phyloP scores from a whole-genome alignment of 768 basidiomycete genomes.

The Kwoniella dendrophila region DNA sequence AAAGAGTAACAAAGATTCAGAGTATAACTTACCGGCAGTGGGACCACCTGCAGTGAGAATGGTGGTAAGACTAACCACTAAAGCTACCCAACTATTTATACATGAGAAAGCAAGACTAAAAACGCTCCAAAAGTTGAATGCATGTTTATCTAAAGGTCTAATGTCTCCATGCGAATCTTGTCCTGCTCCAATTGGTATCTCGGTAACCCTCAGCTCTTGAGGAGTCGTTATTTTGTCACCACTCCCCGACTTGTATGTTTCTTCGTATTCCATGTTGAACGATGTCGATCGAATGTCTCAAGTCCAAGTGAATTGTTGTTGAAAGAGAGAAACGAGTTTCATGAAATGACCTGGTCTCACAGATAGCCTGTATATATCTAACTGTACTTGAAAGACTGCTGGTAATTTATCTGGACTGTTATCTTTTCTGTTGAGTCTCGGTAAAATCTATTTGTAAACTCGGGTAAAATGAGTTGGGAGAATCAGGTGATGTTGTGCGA shows the following conservation, averaged over 20 bases:
- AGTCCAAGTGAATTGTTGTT: too few relatives aligned
- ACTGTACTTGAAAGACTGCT: too few relatives aligned
- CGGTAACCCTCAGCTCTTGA: constrained; percentile 1
- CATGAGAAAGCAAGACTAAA: constrained; percentile 15
- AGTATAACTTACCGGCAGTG: constrained; percentile 15
- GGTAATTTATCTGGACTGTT: too few relatives aligned
- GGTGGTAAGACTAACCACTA: constrained; percentile 12
- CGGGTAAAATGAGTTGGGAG: not conserved
- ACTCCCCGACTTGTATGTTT: not conserved
- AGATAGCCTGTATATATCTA: too few relatives aligned
- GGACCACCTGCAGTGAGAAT: constrained; percentile 16
- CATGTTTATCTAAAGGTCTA: constrained; percentile 15
- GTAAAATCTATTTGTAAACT: not conserved
- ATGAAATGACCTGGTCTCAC: too few relatives aligned
- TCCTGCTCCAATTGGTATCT: constrained; percentile 7
- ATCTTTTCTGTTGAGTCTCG: too few relatives aligned
- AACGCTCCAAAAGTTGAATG: constrained; percentile 12
- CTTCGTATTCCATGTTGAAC: too few relatives aligned
- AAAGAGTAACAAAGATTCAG: too few relatives aligned
- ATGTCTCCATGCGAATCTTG: not conserved
- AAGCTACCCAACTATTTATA: constrained; percentile 21
- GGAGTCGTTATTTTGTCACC: not conserved
- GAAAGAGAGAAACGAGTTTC: too few relatives aligned
- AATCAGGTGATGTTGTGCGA: not conserved
- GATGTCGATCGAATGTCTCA: too few relatives aligned